A percentile compares a stretch with the other conserved stretches of the same genome.
phyloP scores from a whole-genome alignment of 352 stramenopile species.

The Phytophthora tentaculata region DNA sequence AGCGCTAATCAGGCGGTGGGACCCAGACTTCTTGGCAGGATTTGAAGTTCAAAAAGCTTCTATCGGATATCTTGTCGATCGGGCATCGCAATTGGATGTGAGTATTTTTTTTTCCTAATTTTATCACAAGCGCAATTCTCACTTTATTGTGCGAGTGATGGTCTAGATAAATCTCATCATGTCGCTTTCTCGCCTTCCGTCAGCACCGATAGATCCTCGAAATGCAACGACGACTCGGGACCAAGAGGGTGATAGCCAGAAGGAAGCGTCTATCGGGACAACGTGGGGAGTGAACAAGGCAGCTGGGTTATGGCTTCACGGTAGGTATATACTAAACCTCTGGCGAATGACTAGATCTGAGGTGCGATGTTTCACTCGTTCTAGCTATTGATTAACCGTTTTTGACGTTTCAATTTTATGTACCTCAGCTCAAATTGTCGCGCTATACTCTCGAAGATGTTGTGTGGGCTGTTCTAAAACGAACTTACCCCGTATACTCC shows the following conservation, averaged over 20 bases:
- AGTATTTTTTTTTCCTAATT: constrained; percentile 22
- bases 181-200: constrained; percentile 66
- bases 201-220: constrained; percentile 54
- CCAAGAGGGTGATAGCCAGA: constrained; percentile 33
- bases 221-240: constrained; percentile 43
- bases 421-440: constrained; percentile 76
- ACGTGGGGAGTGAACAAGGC: constrained; percentile 83
- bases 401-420: background rate
- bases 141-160: constrained; percentile 25
- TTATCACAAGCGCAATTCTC: background rate
- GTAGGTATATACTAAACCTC: constrained; percentile 92
- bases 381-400: background rate
- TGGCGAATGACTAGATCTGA: constrained; percentile 90
- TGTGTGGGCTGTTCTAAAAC: constrained; percentile 64
- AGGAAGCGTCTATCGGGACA: constrained; percentile 69
- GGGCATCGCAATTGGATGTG: constrained; percentile 65
- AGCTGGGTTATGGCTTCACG: constrained; percentile 90
- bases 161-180: constrained; percentile 76
- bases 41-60: constrained; percentile 89
- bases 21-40: constrained; percentile 91
- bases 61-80: constrained; percentile 79
- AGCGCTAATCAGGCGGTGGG: constrained; percentile 64
- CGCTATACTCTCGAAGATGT: constrained; percentile 87
- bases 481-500: constrained; percentile 69
- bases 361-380: constrained; percentile 34